Evolutionary conservation across 345 rosid genomes (phyloP).

Genomic region (Bruguiera parviflora): DNA sequence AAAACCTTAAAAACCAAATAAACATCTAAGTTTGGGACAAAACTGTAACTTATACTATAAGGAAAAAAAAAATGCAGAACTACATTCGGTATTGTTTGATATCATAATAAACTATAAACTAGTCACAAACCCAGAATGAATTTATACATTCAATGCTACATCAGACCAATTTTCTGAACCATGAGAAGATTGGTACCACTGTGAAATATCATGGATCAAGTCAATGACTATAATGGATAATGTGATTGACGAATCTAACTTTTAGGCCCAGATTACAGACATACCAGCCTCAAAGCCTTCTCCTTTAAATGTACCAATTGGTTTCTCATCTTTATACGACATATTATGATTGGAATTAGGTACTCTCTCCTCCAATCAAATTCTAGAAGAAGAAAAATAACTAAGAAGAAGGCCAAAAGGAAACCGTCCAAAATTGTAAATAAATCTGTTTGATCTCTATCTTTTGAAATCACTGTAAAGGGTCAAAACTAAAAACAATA

Average conservation of each 20-base stretch:
- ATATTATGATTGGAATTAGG: not conserved
- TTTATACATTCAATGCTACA: not conserved
- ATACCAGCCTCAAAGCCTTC: no score
- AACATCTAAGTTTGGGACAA: slow-evolving; percentile 16
- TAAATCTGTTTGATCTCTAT: no score
- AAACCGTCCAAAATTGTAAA: no score
- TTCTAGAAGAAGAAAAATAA: no score
- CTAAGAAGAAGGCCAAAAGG: no score
- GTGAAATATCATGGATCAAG: not conserved
- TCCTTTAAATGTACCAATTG: not conserved
- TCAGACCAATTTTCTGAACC: not conserved
- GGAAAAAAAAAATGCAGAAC: not conserved
- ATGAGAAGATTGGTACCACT: not conserved
- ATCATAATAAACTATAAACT: not conserved
- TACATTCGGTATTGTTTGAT: not conserved
- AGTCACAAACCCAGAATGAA: not conserved
- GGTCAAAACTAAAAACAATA: no score
- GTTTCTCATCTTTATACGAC: not conserved
- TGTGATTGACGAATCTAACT: not conserved
- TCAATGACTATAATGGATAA: not conserved
- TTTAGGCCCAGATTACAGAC: not conserved
- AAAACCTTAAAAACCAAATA: slow-evolving; percentile 23
- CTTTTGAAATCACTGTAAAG: no score
- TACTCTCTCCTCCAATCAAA: no score
- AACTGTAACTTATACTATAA: not conserved